phyloP scores from a whole-genome alignment of 139 green algal species.

The Ettlia oleoabundans region DNA sequence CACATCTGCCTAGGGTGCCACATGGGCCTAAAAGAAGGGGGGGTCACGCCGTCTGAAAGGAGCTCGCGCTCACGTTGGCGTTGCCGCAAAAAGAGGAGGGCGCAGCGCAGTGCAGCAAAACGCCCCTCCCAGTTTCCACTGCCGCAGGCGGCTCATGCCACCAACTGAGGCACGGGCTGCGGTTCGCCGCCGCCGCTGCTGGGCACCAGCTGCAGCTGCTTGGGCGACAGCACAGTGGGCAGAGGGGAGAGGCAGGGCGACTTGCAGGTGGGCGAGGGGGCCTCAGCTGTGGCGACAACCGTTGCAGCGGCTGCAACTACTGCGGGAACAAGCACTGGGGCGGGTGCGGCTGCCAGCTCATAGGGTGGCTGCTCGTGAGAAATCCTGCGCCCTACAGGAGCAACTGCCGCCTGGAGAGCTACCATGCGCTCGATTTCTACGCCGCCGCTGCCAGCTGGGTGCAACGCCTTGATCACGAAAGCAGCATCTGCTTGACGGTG shows the following conservation, averaged over 20 bases:
- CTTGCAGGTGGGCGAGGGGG: neutral
- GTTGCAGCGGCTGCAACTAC: neutral
- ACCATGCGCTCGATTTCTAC: neutral
- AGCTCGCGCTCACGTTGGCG: too few relatives aligned
- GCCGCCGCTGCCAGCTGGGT: neutral
- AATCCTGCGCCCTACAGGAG: neutral
- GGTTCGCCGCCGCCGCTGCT: neutral
- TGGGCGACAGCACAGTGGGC: conserved; percentile 9
- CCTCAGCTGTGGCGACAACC: neutral
- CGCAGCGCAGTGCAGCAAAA: neutral
- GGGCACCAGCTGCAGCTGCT: conserved; percentile 7
- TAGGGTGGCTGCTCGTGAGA: too few relatives aligned
- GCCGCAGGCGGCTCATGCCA: neutral
- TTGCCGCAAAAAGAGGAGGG: too few relatives aligned
- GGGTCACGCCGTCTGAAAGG: too few relatives aligned
- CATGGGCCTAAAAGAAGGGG: too few relatives aligned
- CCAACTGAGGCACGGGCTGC: conserved; percentile 1
- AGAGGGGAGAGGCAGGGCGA: conserved; percentile 17
- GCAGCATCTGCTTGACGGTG: neutral
- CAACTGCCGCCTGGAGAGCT: neutral
- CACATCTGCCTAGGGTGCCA: too few relatives aligned
- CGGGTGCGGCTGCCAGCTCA: neutral
- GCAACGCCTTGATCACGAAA: neutral
- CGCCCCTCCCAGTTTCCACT: neutral
- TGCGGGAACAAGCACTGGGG: neutral